Conservation (phyloP, 2,329 filamentous ascomycete species). For the Ophiocordyceps sinensis region DNA sequence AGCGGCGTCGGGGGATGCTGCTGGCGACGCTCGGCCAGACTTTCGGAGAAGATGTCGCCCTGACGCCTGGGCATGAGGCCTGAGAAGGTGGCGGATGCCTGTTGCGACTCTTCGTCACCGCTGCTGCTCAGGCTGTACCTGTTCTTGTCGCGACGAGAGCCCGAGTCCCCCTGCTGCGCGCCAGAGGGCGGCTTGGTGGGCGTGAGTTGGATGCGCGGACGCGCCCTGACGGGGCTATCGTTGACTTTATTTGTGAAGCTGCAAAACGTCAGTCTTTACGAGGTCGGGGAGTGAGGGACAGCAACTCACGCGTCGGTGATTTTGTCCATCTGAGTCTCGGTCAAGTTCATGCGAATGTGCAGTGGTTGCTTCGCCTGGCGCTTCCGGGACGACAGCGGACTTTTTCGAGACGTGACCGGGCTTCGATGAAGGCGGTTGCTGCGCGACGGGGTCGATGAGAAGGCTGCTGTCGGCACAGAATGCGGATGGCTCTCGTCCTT, state of each 20-base stretch:
- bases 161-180: constrained; percentile 3
- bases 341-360: constrained; percentile 32
- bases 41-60: constrained; percentile 6
- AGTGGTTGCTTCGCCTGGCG: constrained; percentile 21
- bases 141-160: neutral
- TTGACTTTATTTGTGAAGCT: constrained; percentile 20
- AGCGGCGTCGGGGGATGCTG: constrained; percentile 12
- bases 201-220: constrained; percentile 5
- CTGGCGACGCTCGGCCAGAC: constrained; percentile 16
- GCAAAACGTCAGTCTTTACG: constrained; percentile 3
- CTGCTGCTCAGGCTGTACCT: constrained; percentile 3
- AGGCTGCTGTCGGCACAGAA: constrained; percentile 11
- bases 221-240: constrained; percentile 10
- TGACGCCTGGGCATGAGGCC: constrained; percentile 15
- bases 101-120: neutral
- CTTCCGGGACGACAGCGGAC: constrained; percentile 17
- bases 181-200: constrained; percentile 10
- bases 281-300: neutral
- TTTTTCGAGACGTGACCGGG: constrained; percentile 10
- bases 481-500: constrained; percentile 4
- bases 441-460: constrained; percentile 15
- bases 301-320: constrained; percentile 28
- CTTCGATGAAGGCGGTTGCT: constrained; percentile 21
- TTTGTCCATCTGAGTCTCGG: constrained; percentile 32
- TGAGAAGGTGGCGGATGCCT: constrained; percentile 13